phyloP scores from a whole-genome alignment of 1,139 yeast genomes.

The Sugiyamaella grinbergsii region DNA sequence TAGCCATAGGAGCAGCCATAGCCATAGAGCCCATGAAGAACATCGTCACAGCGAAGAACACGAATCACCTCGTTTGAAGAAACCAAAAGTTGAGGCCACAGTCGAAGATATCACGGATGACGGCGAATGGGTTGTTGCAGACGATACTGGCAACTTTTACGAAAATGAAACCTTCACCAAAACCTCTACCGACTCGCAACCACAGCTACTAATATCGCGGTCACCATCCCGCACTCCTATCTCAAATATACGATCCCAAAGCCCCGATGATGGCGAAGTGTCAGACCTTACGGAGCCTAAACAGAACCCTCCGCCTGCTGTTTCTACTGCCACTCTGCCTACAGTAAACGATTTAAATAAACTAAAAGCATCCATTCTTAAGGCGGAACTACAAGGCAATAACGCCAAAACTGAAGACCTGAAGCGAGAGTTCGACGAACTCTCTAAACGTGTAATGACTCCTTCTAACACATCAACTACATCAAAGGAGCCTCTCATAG shows the following conservation, averaged over 20 bases:
- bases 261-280: slow-evolving; percentile 17
- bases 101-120: slow-evolving; percentile 24
- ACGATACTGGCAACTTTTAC: slow-evolving; percentile 29
- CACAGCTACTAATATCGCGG: neutral
- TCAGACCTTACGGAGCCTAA: slow-evolving; percentile 11
- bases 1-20: slow-evolving; percentile 20
- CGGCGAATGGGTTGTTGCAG: slow-evolving; percentile 38
- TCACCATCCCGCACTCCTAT: neutral
- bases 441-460: slow-evolving; percentile 14
- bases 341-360: slow-evolving; percentile 36
- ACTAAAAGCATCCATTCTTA: slow-evolving; percentile 43
- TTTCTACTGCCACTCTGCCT: slow-evolving; percentile 10
- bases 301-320: slow-evolving; percentile 18
- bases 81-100: slow-evolving; percentile 14
- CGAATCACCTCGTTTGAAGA: neutral
- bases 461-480: slow-evolving; percentile 8
- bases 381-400: slow-evolving; percentile 42
- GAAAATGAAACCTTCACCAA: slow-evolving; percentile 14
- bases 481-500: slow-evolving; percentile 12
- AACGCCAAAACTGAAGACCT: slow-evolving; percentile 33
- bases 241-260: neutral
- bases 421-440: slow-evolving; percentile 38
- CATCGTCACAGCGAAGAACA: neutral
- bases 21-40: too few species aligned
- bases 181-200: neutral